Evolutionary conservation across 345 rosid genomes (phyloP), one percentile per base, ranked within the genome.

Genomic region (Triadica sebifera): DNA sequence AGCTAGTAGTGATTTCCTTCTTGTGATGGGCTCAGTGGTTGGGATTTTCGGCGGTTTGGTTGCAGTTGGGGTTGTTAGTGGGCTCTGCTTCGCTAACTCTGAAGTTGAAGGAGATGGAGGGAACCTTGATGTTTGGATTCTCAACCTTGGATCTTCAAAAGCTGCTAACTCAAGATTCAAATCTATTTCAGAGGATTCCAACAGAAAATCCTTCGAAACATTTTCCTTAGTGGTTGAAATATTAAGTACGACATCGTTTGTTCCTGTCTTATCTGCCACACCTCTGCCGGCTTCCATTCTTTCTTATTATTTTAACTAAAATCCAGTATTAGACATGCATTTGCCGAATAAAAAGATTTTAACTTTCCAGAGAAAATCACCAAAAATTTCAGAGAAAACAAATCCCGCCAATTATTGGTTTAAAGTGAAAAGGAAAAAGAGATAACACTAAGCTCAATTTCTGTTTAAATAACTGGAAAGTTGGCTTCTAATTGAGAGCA

Each of bases 1-100:
- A 17, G 67, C 24, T 55, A 85, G 47, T 55, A 85, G 47, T 19
- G 89, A 64, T 50, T 47, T 78, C 52, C 80, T 74, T 52, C 74
- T 74, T 20, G 67, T 81, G 39, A 84, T 60, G 25, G 67, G 52
- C 13, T 74, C 72, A 9, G 49, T 67, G 17, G 75, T 24, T 56
- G 87, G 85, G 70, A 77, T 61, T 74, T 61, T 81, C 8, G 85
- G 85, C 12, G 89, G 86, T 76, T 73, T 84, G 61, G 37, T 39
- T 43, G 78, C 19, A 66, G 65, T 51, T 22, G 84, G 74, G 29
- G 25, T 76, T 15, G 69, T 56, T n/a, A 49, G 20, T 22, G 63
- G 53, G 65, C 72, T 79, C 58, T 41, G 46, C 2, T 47, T 79
- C 37, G 43, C 22, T 41, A 20, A 29, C 38, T 82, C 85, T 2